Evolutionary conservation across 345 rosid species (phyloP).

Genomic region (Garcia nutans): DNA sequence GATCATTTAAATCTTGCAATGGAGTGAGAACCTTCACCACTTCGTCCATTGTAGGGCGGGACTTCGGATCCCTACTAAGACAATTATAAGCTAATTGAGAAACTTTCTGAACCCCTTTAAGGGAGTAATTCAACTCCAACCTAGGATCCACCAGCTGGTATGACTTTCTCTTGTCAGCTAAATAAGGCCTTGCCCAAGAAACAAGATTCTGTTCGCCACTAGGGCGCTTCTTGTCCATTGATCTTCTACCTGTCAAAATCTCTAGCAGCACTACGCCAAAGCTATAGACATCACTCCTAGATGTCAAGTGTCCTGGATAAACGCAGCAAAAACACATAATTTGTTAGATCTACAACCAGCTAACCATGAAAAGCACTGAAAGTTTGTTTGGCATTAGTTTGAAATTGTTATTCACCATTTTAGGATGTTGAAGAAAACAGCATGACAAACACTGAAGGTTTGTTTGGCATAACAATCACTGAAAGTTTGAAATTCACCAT

Average conservation of each 20-base stretch:
- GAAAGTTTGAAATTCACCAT: too few relatives aligned
- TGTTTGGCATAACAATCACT: too few relatives aligned
- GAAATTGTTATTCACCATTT: too few relatives aligned
- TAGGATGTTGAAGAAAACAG: too few relatives aligned
- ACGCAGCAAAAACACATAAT: slow-evolving; percentile 11
- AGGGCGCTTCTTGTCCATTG: slow-evolving; percentile 37
- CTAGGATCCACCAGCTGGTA: slow-evolving; percentile 35
- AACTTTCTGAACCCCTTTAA: slow-evolving; percentile 34
- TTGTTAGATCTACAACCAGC: background rate
- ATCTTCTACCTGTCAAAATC: slow-evolving; percentile 37
- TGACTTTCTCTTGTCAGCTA: slow-evolving; percentile 33
- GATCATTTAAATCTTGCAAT: slow-evolving; percentile 33
- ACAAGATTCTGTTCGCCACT: slow-evolving; percentile 36
- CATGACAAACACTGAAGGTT: too few relatives aligned
- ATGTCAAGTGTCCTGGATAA: slow-evolving; percentile 33
- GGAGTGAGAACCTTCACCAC: slow-evolving; percentile 33
- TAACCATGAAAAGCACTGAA: too few relatives aligned
- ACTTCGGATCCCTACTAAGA: slow-evolving; percentile 29
- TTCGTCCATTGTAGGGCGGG: slow-evolving; percentile 37
- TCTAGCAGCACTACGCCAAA: slow-evolving; percentile 36
- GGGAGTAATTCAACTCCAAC: slow-evolving; percentile 32
- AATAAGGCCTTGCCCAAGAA: slow-evolving; percentile 33
- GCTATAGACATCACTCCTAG: slow-evolving; percentile 38
- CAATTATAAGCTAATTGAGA: slow-evolving; percentile 31
- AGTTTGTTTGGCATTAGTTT: too few relatives aligned